These are phyloP conservation scores for Fusarium mundagurra DNA, from an alignment of 2,329 filamentous ascomycete species.

Conservation along the genomic window DNA sequence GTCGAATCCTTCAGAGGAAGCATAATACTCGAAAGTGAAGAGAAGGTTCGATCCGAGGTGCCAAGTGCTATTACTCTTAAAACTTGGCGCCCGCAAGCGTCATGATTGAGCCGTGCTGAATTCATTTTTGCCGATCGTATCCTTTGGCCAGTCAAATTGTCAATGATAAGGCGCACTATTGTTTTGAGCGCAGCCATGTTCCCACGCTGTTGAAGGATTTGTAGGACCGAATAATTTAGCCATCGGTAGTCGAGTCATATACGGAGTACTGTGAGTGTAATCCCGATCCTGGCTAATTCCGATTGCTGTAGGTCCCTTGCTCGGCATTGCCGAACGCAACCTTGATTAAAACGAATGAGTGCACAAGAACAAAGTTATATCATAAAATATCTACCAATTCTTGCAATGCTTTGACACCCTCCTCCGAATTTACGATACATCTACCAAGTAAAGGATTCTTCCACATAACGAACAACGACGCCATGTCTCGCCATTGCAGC, in stretches of 20 bases:
- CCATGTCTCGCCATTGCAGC: constrained; percentile 41
- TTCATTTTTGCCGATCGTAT: background rate
- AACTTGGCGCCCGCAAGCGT: background rate
- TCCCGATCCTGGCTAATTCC: background rate
- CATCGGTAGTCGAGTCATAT: too few relatives aligned
- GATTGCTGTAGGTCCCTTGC: background rate
- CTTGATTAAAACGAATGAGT: background rate
- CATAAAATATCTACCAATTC: background rate
- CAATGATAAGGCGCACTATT: background rate
- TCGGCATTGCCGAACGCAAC: background rate
- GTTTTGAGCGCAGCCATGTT: fast-evolving
- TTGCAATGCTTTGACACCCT: background rate
- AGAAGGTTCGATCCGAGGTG: background rate
- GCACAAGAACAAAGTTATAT: background rate
- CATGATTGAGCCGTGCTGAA: background rate
- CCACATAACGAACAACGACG: constrained; percentile 35
- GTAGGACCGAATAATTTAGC: background rate
- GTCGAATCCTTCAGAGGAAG: background rate
- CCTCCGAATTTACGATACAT: fast-evolving
- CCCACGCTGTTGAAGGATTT: background rate
- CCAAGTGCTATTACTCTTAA: background rate
- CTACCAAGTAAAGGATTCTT: constrained; percentile 37
- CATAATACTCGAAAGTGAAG: too few relatives aligned
- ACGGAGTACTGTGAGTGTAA: too few relatives aligned
- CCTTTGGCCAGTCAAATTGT: background rate